These are phyloP conservation scores for Hypsizygus ulmarius DNA, from an alignment of 1,284 basidiomycete species.

Conservation along the genomic window DNA sequence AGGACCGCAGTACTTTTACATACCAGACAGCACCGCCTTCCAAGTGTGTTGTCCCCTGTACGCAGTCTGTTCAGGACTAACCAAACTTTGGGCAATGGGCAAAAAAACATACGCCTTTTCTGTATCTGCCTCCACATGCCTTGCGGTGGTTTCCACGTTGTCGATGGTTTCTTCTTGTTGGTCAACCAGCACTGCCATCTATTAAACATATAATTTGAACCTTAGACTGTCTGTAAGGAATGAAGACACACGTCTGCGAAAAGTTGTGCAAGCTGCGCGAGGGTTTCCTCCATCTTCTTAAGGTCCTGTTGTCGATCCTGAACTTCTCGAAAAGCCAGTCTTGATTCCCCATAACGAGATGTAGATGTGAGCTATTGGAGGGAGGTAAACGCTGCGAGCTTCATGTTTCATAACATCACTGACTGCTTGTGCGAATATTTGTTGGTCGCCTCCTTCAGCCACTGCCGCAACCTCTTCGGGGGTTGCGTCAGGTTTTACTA, in stretches of 20 bases:
- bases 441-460: slow-evolving; percentile 62
- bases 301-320: slow-evolving; percentile 91
- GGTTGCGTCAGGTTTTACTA: slow-evolving; percentile 89
- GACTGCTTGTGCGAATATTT: slow-evolving; percentile 89
- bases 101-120: slow-evolving; percentile 58
- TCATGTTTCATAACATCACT: slow-evolving; percentile 23
- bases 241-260: slow-evolving; percentile 70
- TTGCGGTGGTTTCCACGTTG: slow-evolving; percentile 61
- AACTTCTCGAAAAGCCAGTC: slow-evolving; percentile 85
- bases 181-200: slow-evolving; percentile 79
- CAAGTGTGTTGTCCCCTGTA: slow-evolving; percentile 63
- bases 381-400: slow-evolving; percentile 18
- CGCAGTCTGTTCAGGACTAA: slow-evolving; percentile 3
- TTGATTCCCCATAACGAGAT: slow-evolving; percentile 82
- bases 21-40: slow-evolving; percentile 62
- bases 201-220: slow-evolving; percentile 4
- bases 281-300: slow-evolving; percentile 81
- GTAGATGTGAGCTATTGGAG: slow-evolving; percentile 48
- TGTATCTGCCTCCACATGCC: slow-evolving; percentile 64
- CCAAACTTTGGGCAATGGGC: background rate
- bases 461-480: slow-evolving; percentile 79
- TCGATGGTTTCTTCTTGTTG: slow-evolving; percentile 79
- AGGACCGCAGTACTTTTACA: slow-evolving; percentile 6
- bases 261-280: slow-evolving; percentile 85
- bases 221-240: background rate